A percentile compares a stretch with the other conserved stretches of the same genome.
Conservation (phyloP, 2,329 filamentous ascomycete genomes). For the Chrysoporthe puriensis region DNA sequence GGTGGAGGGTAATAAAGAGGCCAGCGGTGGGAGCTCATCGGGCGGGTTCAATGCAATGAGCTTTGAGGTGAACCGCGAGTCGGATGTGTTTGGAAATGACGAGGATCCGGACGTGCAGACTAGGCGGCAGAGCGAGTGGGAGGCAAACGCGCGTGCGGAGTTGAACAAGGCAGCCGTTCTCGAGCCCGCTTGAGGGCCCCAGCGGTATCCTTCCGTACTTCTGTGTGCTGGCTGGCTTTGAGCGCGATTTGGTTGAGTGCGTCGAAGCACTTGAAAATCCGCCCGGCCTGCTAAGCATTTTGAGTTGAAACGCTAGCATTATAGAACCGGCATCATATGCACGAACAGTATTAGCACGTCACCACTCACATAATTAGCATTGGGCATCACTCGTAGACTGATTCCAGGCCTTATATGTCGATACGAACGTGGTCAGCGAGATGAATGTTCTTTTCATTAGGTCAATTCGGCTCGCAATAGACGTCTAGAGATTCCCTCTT, state of each 20-base stretch:
- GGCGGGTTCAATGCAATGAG: background rate
- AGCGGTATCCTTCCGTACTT: background rate
- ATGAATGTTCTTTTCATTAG: slow-evolving; percentile 13
- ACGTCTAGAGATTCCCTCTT: slow-evolving; percentile 25
- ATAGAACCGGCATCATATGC: background rate
- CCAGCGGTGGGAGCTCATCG: background rate
- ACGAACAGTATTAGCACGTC: background rate
- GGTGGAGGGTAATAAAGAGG: background rate
- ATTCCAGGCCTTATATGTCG: background rate
- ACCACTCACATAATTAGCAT: background rate
- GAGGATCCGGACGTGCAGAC: slow-evolving; percentile 7
- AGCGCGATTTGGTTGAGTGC: background rate
- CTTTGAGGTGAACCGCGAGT: slow-evolving; percentile 32
- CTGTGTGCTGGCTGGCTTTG: background rate
- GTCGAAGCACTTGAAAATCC: background rate
- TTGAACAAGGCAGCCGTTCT: slow-evolving; percentile 9
- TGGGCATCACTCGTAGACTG: background rate
- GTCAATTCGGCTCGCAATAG: slow-evolving; percentile 16
- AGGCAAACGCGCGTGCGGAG: slow-evolving; percentile 22
- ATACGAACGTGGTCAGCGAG: background rate
- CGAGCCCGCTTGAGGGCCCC: background rate
- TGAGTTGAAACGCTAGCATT: background rate
- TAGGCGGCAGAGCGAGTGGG: slow-evolving; percentile 23
- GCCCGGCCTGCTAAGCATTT: background rate
- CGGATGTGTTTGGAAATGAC: slow-evolving; percentile 32